Conservation (phyloP, 176 grass and related monocot species). For the Elaeis guineensis region DNA sequence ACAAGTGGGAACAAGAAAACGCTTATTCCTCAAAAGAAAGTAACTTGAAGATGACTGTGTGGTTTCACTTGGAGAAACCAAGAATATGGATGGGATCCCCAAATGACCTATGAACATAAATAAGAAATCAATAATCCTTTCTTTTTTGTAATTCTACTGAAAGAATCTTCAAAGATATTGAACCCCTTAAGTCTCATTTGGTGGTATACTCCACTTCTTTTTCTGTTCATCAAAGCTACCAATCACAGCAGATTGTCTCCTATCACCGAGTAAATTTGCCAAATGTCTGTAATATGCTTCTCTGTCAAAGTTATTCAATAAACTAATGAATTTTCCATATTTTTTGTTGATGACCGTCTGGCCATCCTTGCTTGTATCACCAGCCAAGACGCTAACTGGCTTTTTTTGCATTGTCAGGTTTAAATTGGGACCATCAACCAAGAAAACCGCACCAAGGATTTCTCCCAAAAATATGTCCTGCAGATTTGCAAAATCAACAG, state of each 20-base stretch:
- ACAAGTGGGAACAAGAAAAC: too few relatives aligned
- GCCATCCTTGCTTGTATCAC: constrained; percentile 28
- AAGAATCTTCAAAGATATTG: too few relatives aligned
- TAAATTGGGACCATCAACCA: constrained; percentile 30
- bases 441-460: constrained; percentile 58
- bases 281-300: constrained; percentile 33
- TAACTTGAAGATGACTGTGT: too few relatives aligned
- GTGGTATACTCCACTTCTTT: constrained; percentile 5
- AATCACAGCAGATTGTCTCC: constrained; percentile 44
- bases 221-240: constrained; percentile 64
- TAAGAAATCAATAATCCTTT: too few relatives aligned
- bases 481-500: too few relatives aligned
- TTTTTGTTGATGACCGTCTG: constrained; percentile 25
- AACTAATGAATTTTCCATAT: constrained; percentile 22
- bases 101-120: too few relatives aligned
- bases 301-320: constrained; percentile 36
- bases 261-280: constrained; percentile 35
- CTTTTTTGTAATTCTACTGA: too few relatives aligned
- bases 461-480: constrained; percentile 65
- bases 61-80: too few relatives aligned
- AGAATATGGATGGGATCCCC: too few relatives aligned
- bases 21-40: too few relatives aligned
- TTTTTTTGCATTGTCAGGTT: constrained; percentile 22
- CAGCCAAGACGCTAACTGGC: constrained; percentile 24
- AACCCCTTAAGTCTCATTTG: background rate